Evolutionary conservation across 2,329 filamentous ascomycete species (phyloP).

Genomic region (Xylariaceae sp.): DNA sequence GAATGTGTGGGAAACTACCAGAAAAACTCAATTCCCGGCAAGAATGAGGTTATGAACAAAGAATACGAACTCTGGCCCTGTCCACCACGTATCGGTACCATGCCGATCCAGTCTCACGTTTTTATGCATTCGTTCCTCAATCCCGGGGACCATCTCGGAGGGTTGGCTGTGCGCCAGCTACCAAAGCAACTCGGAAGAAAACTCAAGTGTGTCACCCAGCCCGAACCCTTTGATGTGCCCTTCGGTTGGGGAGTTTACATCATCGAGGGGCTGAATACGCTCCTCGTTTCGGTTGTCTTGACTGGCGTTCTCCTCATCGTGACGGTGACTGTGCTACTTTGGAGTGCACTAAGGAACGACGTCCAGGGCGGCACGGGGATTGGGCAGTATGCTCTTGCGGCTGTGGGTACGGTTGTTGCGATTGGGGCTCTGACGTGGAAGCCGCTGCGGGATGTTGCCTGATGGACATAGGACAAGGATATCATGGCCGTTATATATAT

Average conservation of each 20-base stretch:
- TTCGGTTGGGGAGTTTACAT: slow-evolving; percentile 16
- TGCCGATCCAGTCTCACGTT: slow-evolving; percentile 30
- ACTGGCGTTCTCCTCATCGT: background rate
- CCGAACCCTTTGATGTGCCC: slow-evolving; percentile 1
- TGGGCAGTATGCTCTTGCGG: slow-evolving; percentile 20
- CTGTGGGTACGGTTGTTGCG: background rate
- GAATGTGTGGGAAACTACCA: slow-evolving; percentile 30
- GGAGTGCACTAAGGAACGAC: slow-evolving; percentile 10
- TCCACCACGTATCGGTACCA: slow-evolving; percentile 21
- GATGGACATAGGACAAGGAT: too few species aligned
- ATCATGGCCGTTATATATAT: too few species aligned
- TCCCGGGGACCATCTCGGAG: slow-evolving; percentile 27
- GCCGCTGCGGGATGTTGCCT: background rate
- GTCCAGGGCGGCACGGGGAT: slow-evolving; percentile 22
- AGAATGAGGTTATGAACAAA: slow-evolving; percentile 17
- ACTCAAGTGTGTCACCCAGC: background rate
- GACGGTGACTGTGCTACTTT: slow-evolving; percentile 12
- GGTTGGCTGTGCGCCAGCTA: slow-evolving; percentile 7
- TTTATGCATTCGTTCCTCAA: slow-evolving; percentile 35
- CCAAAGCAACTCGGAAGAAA: slow-evolving; percentile 6
- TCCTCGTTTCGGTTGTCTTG: background rate
- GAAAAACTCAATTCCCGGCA: slow-evolving; percentile 23
- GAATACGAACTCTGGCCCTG: slow-evolving; percentile 30
- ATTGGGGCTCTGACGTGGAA: background rate
- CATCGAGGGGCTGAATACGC: background rate